Percentiles rank a stretch among this genome's conserved stretches.
Conservation (phyloP, 1,284 basidiomycete species). For the Naganishia sp. region DNA sequence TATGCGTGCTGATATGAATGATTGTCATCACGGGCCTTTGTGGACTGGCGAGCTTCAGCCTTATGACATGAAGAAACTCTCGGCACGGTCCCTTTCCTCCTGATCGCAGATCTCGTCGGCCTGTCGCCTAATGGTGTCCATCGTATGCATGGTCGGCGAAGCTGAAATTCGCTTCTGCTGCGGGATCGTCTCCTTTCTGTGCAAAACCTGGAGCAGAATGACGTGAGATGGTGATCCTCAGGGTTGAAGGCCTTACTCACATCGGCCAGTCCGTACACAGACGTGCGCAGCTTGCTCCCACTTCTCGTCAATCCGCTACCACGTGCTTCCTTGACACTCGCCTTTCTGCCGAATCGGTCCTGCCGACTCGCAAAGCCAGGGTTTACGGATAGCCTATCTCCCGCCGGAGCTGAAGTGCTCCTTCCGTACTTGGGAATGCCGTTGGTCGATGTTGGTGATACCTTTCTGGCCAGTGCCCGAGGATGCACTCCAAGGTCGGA, state of each 20-base stretch:
- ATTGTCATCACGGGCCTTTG: not conserved
- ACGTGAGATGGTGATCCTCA: not conserved
- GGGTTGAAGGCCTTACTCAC: conserved; percentile 1
- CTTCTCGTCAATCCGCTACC: conserved; percentile 11
- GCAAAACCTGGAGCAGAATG: conserved; percentile 3
- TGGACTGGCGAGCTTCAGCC: not conserved
- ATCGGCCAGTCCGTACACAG: conserved; percentile 23
- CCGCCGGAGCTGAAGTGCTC: conserved; percentile 10
- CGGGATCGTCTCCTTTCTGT: conserved; percentile 8
- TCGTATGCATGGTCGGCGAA: conserved; percentile 32
- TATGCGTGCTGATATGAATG: not conserved
- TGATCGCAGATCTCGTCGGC: conserved; percentile 30
- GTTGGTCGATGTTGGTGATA: not conserved
- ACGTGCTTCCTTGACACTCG: not conserved
- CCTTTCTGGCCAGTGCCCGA: conserved; percentile 12
- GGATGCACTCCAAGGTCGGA: conserved; percentile 7
- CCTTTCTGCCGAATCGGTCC: conserved; percentile 7
- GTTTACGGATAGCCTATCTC: conserved; percentile 1
- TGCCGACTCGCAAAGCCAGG: not conserved
- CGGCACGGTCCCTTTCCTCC: conserved; percentile 30
- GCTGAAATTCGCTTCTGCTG: conserved; percentile 27
- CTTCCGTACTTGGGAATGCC: conserved; percentile 22
- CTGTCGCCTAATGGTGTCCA: conserved; percentile 21
- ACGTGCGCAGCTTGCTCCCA: conserved; percentile 25
- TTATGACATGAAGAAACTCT: conserved; percentile 30